Conservation (phyloP, 225 moss, liverwort and hornwort species). For the Anthoceros angustus region DNA sequence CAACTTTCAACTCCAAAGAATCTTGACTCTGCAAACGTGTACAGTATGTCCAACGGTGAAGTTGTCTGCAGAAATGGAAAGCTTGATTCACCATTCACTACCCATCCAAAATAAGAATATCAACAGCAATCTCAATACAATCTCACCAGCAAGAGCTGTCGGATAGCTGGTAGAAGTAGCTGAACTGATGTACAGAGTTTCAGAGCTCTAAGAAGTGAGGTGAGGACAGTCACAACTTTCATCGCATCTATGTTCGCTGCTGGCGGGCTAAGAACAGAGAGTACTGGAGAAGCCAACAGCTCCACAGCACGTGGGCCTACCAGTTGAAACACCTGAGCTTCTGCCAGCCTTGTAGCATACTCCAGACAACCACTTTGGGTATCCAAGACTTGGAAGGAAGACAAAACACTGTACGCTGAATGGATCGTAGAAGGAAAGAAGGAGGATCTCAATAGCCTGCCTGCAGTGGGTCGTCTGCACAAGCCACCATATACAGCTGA, state of each 20-base stretch:
- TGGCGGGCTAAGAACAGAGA: slow-evolving; percentile 39
- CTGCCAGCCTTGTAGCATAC: slow-evolving; percentile 47
- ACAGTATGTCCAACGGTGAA: no score
- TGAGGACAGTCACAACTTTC: slow-evolving; percentile 32
- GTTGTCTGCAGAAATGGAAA: background rate
- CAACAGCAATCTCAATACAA: slow-evolving; percentile 22
- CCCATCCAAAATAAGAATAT: slow-evolving; percentile 4
- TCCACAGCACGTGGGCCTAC: slow-evolving; percentile 48
- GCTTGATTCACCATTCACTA: background rate
- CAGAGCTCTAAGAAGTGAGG: slow-evolving; percentile 42
- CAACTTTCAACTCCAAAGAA: slow-evolving; percentile 28
- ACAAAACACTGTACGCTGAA: slow-evolving; percentile 44
- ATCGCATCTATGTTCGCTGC: slow-evolving; percentile 26
- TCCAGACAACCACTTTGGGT: slow-evolving; percentile 36
- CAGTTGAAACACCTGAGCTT: slow-evolving; percentile 34
- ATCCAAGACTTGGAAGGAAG: slow-evolving; percentile 40
- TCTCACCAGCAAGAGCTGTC: slow-evolving; percentile 50
- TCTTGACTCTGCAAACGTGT: slow-evolving; percentile 40
- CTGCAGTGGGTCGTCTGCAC: slow-evolving; percentile 52
- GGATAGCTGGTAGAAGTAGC: slow-evolving; percentile 45
- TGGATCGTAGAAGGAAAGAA: slow-evolving; percentile 48
- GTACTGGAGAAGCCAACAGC: slow-evolving; percentile 49
- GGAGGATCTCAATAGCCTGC: slow-evolving; percentile 39
- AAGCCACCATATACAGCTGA: background rate
- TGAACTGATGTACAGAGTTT: slow-evolving; percentile 29